Evolutionary conservation across 2,329 filamentous ascomycete genomes (phyloP).

Genomic region (Fusarium foetens): DNA sequence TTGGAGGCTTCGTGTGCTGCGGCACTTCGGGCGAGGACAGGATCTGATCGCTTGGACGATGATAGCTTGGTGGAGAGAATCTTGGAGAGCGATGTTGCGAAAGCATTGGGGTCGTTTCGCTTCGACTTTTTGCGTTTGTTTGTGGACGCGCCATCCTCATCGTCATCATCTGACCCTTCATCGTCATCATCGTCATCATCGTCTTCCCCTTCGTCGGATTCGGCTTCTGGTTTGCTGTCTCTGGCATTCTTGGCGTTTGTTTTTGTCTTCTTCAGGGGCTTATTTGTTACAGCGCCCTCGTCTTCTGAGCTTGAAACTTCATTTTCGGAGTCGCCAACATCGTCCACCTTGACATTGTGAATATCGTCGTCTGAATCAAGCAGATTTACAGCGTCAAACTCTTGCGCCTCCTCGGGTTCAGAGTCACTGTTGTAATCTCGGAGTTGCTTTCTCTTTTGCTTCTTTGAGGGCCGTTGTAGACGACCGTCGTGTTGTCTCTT

Average conservation of each 20-base stretch:
- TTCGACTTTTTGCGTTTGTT: constrained; percentile 70
- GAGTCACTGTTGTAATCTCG: constrained; percentile 64
- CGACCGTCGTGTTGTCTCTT: constrained; percentile 48
- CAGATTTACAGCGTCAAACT: constrained; percentile 63
- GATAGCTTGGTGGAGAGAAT: constrained; percentile 92
- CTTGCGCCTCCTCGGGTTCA: constrained; percentile 55
- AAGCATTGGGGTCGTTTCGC: constrained; percentile 90
- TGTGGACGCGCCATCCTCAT: constrained; percentile 50
- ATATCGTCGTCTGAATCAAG: constrained; percentile 68
- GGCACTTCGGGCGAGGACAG: constrained; percentile 87
- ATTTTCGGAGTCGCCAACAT: constrained; percentile 55
- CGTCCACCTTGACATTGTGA: constrained; percentile 63
- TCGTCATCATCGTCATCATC: constrained; percentile 42
- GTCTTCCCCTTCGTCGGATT: constrained; percentile 37
- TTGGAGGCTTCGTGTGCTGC: constrained; percentile 77
- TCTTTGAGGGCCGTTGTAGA: constrained; percentile 59
- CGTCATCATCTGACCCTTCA: constrained; percentile 50
- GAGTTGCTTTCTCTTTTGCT: constrained; percentile 59
- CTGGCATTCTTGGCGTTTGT: constrained; percentile 40
- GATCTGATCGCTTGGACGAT: constrained; percentile 82
- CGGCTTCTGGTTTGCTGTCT: constrained; percentile 37
- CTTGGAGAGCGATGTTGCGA: constrained; percentile 92
- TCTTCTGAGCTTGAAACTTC: constrained; percentile 52
- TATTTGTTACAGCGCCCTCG: constrained; percentile 46
- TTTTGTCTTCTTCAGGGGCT: constrained; percentile 46